Conservation (phyloP, 805 yeast genomes). For the Sugiyamaella chiloensis region DNA sequence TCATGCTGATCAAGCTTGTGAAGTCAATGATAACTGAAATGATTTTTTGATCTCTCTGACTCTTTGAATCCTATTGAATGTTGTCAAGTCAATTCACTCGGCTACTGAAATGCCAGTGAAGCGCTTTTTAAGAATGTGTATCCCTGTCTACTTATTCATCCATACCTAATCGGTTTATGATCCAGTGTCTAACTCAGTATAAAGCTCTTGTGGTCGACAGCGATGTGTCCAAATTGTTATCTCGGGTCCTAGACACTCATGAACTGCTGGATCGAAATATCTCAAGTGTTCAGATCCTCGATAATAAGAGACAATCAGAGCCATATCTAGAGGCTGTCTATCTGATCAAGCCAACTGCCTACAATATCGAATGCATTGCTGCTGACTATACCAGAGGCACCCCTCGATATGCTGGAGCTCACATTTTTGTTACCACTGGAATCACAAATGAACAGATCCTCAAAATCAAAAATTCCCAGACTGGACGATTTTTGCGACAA, state of each 20-base stretch:
- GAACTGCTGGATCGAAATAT: constrained; percentile 34
- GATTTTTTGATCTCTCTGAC: too few relatives aligned
- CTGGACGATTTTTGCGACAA: constrained; percentile 28
- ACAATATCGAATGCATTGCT: constrained; percentile 68
- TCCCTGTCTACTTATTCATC: too few relatives aligned
- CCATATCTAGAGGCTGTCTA: constrained; percentile 75
- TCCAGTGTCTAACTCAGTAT: constrained; percentile 38
- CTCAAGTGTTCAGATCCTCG: constrained; percentile 45
- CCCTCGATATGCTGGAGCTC: constrained; percentile 70
- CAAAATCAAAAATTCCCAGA: constrained; percentile 27
- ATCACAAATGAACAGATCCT: constrained; percentile 22
- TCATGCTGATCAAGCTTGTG: too few relatives aligned
- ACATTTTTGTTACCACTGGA: constrained; percentile 70
- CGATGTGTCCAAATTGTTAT: constrained; percentile 27
- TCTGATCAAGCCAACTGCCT: constrained; percentile 64
- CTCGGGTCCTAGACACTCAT: constrained; percentile 38
- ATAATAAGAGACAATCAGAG: constrained; percentile 57
- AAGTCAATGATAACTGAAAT: too few relatives aligned
- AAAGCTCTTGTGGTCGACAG: constrained; percentile 32
- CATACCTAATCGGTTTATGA: too few relatives aligned
- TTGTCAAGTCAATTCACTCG: too few relatives aligned
- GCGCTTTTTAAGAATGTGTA: too few relatives aligned
- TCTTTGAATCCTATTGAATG: too few relatives aligned
- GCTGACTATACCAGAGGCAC: constrained; percentile 69
- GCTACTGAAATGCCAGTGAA: too few relatives aligned